phyloP scores from a whole-genome alignment of 805 yeast species.

The Candida germanica region DNA sequence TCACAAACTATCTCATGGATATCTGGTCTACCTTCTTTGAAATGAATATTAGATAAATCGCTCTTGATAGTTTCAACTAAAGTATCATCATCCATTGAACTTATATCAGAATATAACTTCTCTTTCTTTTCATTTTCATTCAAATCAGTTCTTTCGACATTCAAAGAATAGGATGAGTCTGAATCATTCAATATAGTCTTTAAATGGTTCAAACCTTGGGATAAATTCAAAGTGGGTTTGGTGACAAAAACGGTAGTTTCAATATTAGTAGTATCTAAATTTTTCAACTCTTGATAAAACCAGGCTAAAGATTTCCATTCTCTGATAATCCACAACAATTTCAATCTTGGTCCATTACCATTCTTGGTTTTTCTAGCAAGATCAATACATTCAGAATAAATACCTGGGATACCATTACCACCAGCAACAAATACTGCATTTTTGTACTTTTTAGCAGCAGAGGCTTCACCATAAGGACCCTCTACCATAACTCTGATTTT shows the following conservation, averaged over 20 bases:
- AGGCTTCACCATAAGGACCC: conserved; percentile 67
- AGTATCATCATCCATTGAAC: conserved; percentile 1
- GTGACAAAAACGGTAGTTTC: conserved; percentile 30
- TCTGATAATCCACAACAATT: conserved; percentile 67
- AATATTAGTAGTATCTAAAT: conserved; percentile 24
- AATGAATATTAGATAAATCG: conserved; percentile 31
- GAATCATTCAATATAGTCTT: conserved; percentile 12
- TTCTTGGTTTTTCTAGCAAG: conserved; percentile 19
- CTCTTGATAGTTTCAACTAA: conserved; percentile 14
- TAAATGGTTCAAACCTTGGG: conserved; percentile 10
- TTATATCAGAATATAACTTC: conserved; percentile 1
- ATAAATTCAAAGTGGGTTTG: conserved; percentile 18
- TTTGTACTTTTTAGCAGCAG: conserved; percentile 49
- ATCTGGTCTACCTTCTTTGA: conserved; percentile 49
- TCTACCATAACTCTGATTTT: conserved; percentile 29
- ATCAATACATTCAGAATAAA: conserved; percentile 38
- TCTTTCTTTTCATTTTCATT: conserved; percentile 15
- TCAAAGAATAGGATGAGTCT: conserved; percentile 8
- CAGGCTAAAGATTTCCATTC: conserved; percentile 49
- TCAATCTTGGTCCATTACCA: conserved; percentile 24
- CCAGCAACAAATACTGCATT: conserved; percentile 64
- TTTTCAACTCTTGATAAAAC: conserved; percentile 45
- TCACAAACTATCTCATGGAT: conserved; percentile 34
- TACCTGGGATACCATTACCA: conserved; percentile 72
- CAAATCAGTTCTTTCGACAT: conserved; percentile 3